Percentiles rank a stretch among this genome's conserved stretches.
Evolutionary conservation across 495 filamentous ascomycete genomes (phyloP).

Genomic region (Xylaria intraflava): DNA sequence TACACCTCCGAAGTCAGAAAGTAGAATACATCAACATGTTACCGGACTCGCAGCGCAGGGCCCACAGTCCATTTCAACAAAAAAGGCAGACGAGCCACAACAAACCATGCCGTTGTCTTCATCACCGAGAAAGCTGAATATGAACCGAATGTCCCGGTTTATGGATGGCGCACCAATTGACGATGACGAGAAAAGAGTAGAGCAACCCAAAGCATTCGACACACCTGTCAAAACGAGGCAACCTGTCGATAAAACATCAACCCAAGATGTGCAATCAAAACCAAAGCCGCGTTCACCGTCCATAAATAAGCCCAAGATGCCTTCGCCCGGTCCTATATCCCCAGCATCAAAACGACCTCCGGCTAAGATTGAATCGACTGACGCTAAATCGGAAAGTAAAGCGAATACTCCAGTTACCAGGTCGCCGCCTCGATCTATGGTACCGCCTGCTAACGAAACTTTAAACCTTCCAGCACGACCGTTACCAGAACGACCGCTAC

Average conservation of each 20-base stretch:
- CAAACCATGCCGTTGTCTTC: conserved; percentile 32
- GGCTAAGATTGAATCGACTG: conserved; percentile 21
- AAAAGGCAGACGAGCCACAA: conserved; percentile 28
- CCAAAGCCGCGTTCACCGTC: conserved; percentile 16
- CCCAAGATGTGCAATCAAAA: conserved; percentile 10
- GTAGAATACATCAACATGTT: conserved; percentile 40
- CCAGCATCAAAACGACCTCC: conserved; percentile 24
- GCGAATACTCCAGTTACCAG: conserved; percentile 32
- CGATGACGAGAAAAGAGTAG: conserved; percentile 12
- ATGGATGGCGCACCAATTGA: conserved; percentile 26
- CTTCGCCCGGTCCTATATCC: conserved; percentile 17
- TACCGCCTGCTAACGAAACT: conserved; percentile 1
- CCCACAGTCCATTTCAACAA: conserved; percentile 27
- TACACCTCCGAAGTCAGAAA: conserved; percentile 17
- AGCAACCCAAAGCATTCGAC: conserved; percentile 14
- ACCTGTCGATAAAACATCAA: conserved; percentile 11
- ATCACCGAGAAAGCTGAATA: conserved; percentile 47
- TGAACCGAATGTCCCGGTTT: conserved; percentile 49
- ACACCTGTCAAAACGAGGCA: conserved; percentile 6
- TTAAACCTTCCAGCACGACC: conserved; percentile 7
- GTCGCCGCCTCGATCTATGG: conserved; percentile 14
- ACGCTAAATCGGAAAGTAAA: conserved; percentile 35
- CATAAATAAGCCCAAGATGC: conserved; percentile 15
- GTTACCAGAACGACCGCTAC: conserved; percentile 14
- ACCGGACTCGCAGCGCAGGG: conserved; percentile 32